Percentiles rank a stretch among this genome's conserved stretches.
Conservation (phyloP, 2,329 filamentous ascomycete genomes). For the Exophiala oligosperma region DNA sequence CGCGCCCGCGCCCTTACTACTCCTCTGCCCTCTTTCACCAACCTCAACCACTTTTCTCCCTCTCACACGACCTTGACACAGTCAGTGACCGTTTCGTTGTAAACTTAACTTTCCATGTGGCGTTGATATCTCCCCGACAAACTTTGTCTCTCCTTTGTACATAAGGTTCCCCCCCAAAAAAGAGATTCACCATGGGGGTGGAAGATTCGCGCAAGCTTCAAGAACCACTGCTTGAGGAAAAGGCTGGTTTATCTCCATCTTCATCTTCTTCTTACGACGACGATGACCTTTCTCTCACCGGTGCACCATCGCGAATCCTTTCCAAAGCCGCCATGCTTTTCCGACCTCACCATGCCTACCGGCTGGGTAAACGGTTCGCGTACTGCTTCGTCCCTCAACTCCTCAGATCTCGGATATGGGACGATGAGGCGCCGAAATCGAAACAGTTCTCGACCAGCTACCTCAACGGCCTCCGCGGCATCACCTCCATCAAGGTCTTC, state of each 20-base stretch:
- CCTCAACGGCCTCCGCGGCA: constrained; percentile 43
- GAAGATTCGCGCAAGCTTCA: not conserved
- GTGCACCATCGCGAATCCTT: constrained; percentile 5
- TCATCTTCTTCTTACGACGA: not conserved
- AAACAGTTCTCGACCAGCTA: constrained; percentile 29
- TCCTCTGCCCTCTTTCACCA: no score
- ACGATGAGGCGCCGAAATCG: constrained; percentile 22
- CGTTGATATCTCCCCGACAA: not conserved
- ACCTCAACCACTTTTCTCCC: no score
- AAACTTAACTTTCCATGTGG: not conserved
- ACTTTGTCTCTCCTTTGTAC: not conserved
- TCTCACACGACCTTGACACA: no score
- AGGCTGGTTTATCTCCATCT: not conserved
- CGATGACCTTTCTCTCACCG: constrained; percentile 1
- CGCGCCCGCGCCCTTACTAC: no score
- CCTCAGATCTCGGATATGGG: constrained; percentile 21
- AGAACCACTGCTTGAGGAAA: constrained; percentile 4
- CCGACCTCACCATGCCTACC: constrained; percentile 21
- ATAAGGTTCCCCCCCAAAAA: not conserved
- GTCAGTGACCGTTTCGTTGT: no score
- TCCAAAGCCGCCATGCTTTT: constrained; percentile 14
- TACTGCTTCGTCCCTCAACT: constrained; percentile 27
- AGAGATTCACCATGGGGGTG: not conserved
- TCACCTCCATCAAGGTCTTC: constrained; percentile 47
- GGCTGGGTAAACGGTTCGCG: constrained; percentile 22